Base-by-base conservation (phyloP, 2,329 filamentous ascomycete species). In the Truncatella angustata region DNA sequence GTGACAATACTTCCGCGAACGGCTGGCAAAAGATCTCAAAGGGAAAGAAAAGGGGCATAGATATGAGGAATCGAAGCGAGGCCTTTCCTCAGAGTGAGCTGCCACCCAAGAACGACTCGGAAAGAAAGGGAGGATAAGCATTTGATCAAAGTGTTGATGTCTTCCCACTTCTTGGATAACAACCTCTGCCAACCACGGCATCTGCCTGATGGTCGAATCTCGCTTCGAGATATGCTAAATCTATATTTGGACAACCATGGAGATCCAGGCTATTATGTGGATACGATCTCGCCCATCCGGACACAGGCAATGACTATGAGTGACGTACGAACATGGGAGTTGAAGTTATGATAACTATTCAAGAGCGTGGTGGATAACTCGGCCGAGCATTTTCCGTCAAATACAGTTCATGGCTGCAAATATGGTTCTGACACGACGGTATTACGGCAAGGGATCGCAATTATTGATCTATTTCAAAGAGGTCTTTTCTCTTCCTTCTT, bases 1-100 rank as follows among this genome's bases (percentile, higher is more conserved):
- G 72, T 26, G 69, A 72, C 37, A 69, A 69, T 32, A 51, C 59
- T 24, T 75, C 78, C 11, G 64, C 48, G 6, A 63, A 70, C 28
- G 74, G 69, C 2, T 87, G 84, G 84, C 83, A 86, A 56, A 84
- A 84, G 62, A 76, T 80, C 14, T 70, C 71, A 18, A 84, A 82
- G 58, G 61, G 72, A 6, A 76, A 74, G 56, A 82, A 80, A 64
- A 81, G 79, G 66, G 71, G 68, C 2, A 60, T 59, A n/a, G 76
- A 79, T 12, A 62, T 68, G 51, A 84, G 82, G 62, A 73, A 73
- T 61, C 65, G 69, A 44, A 64, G 64, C 6, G 77, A 74, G 52
- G 69, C 67, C 3, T 63, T 64, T 20, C 62, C 69, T 5, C 74
- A 76, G 24, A 72, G 74, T 54, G 83, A 87, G 64, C 74, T 76